These are phyloP conservation scores for Passalora sequoiae DNA, from an alignment of 2,329 filamentous ascomycete species.

Conservation along the genomic window DNA sequence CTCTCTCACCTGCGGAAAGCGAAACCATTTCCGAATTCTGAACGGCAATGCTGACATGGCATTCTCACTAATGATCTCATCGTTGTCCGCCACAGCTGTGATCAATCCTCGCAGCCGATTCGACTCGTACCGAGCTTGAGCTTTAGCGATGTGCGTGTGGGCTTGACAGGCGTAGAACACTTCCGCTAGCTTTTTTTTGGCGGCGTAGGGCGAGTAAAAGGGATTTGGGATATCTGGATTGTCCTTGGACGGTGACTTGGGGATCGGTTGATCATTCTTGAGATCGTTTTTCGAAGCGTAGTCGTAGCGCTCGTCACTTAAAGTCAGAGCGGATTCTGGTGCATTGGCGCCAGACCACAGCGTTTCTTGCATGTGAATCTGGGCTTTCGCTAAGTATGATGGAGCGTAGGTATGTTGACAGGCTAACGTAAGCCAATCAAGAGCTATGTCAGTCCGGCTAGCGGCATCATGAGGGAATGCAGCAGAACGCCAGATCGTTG, in stretches of 20 bases:
- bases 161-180: constrained; percentile 25
- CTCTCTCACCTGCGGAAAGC: constrained; percentile 23
- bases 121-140: background rate
- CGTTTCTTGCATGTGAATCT: constrained; percentile 23
- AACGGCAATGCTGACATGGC: constrained; percentile 1
- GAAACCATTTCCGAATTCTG: constrained; percentile 21
- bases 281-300: constrained; percentile 23
- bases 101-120: background rate
- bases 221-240: constrained; percentile 22
- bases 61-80: constrained; percentile 11
- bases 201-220: constrained; percentile 19
- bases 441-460: constrained; percentile 24
- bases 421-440: constrained; percentile 27
- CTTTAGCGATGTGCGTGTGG: background rate
- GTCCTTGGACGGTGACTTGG: constrained; percentile 5
- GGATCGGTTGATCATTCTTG: constrained; percentile 13
- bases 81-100: background rate
- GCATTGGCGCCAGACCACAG: constrained; percentile 24
- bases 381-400: constrained; percentile 25
- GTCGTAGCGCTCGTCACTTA: constrained; percentile 25
- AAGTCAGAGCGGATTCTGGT: constrained; percentile 20
- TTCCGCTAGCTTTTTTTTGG: constrained; percentile 20
- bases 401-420: constrained; percentile 23
- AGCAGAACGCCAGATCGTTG: constrained; percentile 25
- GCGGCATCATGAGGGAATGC: constrained; percentile 25